Evolutionary conservation across 2,329 filamentous ascomycete genomes (phyloP).

Genomic region (Diaporthe sp.): DNA sequence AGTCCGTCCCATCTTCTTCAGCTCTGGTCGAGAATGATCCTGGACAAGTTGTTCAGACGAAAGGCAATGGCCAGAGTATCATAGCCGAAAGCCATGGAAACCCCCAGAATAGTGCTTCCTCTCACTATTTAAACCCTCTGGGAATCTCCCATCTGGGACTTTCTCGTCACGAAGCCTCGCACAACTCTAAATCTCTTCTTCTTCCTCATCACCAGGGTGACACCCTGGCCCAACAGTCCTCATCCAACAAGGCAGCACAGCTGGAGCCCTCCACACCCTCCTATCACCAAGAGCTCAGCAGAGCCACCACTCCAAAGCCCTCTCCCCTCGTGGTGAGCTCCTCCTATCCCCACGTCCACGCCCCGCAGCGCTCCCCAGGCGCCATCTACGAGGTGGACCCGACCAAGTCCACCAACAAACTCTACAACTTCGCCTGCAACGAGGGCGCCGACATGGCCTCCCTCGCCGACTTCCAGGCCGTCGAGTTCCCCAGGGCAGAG

Average conservation of each 20-base stretch:
- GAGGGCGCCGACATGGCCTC: conserved; percentile 27
- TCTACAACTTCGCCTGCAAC: conserved; percentile 39
- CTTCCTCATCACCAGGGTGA: neutral
- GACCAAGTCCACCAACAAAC: conserved; percentile 33
- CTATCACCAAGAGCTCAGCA: neutral
- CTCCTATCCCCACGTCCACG: neutral
- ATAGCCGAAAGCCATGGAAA: neutral
- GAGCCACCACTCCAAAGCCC: neutral
- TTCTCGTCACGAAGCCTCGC: neutral
- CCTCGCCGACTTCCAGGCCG: conserved; percentile 31
- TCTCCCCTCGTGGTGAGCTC: neutral
- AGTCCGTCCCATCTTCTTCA: neutral
- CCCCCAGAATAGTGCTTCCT: neutral
- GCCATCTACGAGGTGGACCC: conserved; percentile 36
- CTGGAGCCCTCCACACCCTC: neutral
- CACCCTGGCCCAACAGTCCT: neutral
- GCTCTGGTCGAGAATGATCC: neutral
- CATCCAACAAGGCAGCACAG: neutral
- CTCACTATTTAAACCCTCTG: neutral
- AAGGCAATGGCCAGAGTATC: neutral
- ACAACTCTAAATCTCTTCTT: neutral
- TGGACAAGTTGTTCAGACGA: conserved; percentile 17
- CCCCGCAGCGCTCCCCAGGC: conserved; percentile 30
- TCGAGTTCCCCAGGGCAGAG: conserved; percentile 30
- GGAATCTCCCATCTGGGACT: neutral